Percentiles rank a stretch among this genome's conserved stretches.
Conservation (phyloP, 345 rosid genomes). For the Anastatica hierochuntica region DNA sequence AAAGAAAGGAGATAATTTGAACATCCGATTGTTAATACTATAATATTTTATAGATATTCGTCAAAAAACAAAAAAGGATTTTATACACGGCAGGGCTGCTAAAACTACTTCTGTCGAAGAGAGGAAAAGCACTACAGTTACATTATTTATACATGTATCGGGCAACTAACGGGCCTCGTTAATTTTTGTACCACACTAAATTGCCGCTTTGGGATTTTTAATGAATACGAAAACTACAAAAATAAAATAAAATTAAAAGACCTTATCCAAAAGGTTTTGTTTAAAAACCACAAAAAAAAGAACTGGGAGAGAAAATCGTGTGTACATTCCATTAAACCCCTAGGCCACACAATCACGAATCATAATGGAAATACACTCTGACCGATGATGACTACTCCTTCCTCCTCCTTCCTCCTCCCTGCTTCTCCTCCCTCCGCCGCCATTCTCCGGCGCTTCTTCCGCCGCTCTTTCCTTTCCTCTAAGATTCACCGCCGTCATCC, state of each 20-base stretch:
- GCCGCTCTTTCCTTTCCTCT: constrained; percentile 4
- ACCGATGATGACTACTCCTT: constrained; percentile 25
- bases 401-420: constrained; percentile 18
- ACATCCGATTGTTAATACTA: too few species aligned
- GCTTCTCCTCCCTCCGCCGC: constrained; percentile 7
- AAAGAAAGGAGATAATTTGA: too few species aligned
- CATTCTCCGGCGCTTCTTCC: too few species aligned
- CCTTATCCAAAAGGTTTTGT: constrained; percentile 19
- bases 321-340: constrained; percentile 2
- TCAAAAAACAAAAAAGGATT: too few species aligned
- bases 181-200: not conserved
- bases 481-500: constrained; percentile 7
- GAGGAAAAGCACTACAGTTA: too few species aligned
- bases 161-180: too few species aligned
- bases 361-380: constrained; percentile 17
- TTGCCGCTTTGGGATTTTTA: too few species aligned
- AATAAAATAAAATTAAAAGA: not conserved
- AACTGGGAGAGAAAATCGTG: not conserved
- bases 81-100: too few species aligned
- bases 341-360: not conserved
- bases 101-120: too few species aligned
- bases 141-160: too few species aligned
- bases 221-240: too few species aligned
- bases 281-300: constrained; percentile 13
- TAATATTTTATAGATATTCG: too few species aligned